phyloP scores from a whole-genome alignment of 352 stramenopile species.

The Globisporangium recalcitrans region DNA sequence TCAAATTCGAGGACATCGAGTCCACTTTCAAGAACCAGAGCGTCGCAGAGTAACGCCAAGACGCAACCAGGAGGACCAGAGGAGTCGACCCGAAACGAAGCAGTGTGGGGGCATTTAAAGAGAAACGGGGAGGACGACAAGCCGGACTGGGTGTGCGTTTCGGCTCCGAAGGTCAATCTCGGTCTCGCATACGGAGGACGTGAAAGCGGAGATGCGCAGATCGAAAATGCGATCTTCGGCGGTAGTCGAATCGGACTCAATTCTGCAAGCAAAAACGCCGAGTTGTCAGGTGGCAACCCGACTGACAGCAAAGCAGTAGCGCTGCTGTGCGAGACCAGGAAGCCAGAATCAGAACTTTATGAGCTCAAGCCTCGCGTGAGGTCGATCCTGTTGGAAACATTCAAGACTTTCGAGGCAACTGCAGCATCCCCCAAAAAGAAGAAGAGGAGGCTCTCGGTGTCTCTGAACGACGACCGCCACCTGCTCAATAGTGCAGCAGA shows the following conservation, averaged over 20 bases:
- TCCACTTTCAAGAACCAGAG: slow-evolving; percentile 2
- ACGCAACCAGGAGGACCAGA: slow-evolving; percentile 4
- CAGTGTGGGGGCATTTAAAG: slow-evolving; percentile 21
- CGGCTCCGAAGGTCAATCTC: slow-evolving; percentile 40
- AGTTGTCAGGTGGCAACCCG: not conserved
- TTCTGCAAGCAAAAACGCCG: not conserved
- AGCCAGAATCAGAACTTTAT: slow-evolving; percentile 16
- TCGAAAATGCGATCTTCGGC: slow-evolving; percentile 5
- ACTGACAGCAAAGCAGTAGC: not conserved
- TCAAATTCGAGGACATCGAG: slow-evolving; percentile 16
- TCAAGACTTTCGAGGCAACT: slow-evolving; percentile 32
- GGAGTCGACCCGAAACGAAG: slow-evolving; percentile 9
- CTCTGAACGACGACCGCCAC: not conserved
- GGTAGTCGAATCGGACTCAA: slow-evolving; percentile 7
- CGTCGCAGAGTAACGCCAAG: not conserved
- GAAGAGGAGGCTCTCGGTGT: slow-evolving; percentile 25
- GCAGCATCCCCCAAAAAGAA: slow-evolving; percentile 44
- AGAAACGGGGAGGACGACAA: slow-evolving; percentile 17
- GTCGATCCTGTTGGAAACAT: slow-evolving; percentile 30
- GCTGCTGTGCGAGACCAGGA: slow-evolving; percentile 9
- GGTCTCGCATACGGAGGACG: slow-evolving; percentile 38
- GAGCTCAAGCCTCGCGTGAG: slow-evolving; percentile 26
- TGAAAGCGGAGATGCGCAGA: slow-evolving; percentile 17
- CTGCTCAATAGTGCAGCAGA: not conserved
- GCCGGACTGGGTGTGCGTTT: slow-evolving; percentile 30